phyloP scores from a whole-genome alignment of 1,284 basidiomycete species.

The Bondarzewia mesenterica region DNA sequence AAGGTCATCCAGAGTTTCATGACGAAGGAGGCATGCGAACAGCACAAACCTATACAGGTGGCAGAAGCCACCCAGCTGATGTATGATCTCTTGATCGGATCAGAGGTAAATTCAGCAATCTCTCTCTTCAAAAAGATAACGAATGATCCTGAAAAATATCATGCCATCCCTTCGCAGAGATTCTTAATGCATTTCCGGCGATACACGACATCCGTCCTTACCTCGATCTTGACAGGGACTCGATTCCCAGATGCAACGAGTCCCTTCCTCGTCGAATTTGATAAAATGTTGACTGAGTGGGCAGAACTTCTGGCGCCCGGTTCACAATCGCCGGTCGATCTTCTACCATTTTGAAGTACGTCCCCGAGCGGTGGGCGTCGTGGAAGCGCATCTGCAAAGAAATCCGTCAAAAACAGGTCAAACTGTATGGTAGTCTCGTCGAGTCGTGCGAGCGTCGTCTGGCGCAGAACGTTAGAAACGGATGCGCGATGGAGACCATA shows the following conservation, averaged over 20 bases:
- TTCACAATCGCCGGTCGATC: conserved; percentile 29
- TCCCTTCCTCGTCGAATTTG: conserved; percentile 18
- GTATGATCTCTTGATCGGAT: conserved; percentile 20
- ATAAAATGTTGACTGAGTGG: conserved; percentile 20
- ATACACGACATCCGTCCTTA: conserved; percentile 19
- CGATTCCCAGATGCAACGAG: conserved; percentile 20
- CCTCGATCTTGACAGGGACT: conserved; percentile 22
- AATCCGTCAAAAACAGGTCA: conserved; percentile 16
- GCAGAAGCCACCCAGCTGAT: conserved; percentile 16
- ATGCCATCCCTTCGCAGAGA: conserved; percentile 6
- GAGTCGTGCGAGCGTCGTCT: conserved; percentile 2
- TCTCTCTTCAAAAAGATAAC: conserved; percentile 25
- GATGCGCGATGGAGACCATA: neutral
- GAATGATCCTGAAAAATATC: conserved; percentile 23
- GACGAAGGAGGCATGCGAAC: neutral
- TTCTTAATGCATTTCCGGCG: too few species aligned
- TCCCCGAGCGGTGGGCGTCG: conserved; percentile 24
- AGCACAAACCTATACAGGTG: conserved; percentile 10
- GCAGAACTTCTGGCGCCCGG: too few species aligned
- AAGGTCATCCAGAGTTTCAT: too few species aligned
- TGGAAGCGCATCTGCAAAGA: conserved; percentile 23
- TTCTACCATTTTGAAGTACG: conserved; percentile 26
- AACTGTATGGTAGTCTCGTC: conserved; percentile 17
- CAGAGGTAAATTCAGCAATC: conserved; percentile 26
- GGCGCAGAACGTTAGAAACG: neutral